phyloP scores from a whole-genome alignment of 306 rosid genomes.

The Quercus agrifolia region DNA sequence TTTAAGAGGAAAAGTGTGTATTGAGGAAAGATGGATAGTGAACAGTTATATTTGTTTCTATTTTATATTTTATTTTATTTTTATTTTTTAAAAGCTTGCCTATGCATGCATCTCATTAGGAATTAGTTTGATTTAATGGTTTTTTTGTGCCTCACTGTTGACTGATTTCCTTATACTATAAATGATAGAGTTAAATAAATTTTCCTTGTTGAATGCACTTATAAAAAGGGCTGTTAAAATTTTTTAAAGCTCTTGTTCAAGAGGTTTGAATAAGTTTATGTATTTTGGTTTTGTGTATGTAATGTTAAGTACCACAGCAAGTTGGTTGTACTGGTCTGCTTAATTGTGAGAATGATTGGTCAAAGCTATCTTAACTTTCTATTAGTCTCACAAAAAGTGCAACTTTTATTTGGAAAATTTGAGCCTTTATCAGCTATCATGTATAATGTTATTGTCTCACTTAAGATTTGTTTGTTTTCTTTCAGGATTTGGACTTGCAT shows the following conservation, averaged over 20 bases:
- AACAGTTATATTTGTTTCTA: too few species aligned
- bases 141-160: neutral
- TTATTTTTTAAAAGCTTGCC: neutral
- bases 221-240: neutral
- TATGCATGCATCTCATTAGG: neutral
- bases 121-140: neutral
- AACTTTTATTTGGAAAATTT: too few species aligned
- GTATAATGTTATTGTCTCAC: neutral
- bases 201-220: neutral
- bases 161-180: neutral
- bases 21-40: neutral
- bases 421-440: too few species aligned
- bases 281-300: neutral
- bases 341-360: neutral
- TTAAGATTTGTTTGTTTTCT: conserved; percentile 2
- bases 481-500: conserved; percentile 71
- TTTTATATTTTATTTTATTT: neutral
- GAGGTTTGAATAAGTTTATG: neutral
- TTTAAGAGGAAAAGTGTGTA: too few species aligned
- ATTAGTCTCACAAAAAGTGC: neutral
- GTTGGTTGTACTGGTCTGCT: neutral
- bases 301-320: neutral
- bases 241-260: neutral
- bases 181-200: neutral
- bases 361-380: neutral